These are phyloP conservation scores for Phytophthora constricta DNA, from an alignment of 352 stramenopile genomes.

Conservation along the genomic window DNA sequence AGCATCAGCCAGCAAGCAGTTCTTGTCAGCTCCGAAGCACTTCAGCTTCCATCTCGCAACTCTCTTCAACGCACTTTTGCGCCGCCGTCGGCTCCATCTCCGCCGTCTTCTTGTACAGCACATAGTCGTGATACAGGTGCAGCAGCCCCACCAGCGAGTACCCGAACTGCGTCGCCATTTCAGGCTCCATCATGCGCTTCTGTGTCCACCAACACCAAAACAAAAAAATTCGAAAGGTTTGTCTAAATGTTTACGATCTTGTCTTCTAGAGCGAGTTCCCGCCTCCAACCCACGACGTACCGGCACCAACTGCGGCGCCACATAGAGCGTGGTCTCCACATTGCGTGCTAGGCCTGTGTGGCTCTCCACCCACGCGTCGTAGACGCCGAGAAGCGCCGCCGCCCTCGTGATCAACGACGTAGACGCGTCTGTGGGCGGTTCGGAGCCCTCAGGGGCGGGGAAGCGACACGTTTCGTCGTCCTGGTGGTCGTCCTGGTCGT, in stretches of 20 bases:
- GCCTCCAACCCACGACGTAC: slow-evolving; percentile 34
- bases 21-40: no score
- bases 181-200: slow-evolving; percentile 64
- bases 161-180: slow-evolving; percentile 74
- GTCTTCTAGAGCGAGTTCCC: neutral
- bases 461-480: slow-evolving; percentile 3
- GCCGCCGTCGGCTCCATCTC: slow-evolving; percentile 24
- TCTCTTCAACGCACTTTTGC: slow-evolving; percentile 36
- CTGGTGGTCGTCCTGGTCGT: slow-evolving; percentile 15
- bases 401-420: slow-evolving; percentile 12
- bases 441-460: neutral
- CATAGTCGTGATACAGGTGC: slow-evolving; percentile 84
- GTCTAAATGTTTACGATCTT: neutral
- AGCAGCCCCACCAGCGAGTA: slow-evolving; percentile 83
- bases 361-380: slow-evolving; percentile 73
- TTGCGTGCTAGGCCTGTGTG: slow-evolving; percentile 73
- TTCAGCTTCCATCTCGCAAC: neutral
- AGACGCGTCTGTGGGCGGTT: neutral
- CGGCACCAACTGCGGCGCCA: slow-evolving; percentile 80
- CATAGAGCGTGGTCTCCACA: slow-evolving; percentile 80
- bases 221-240: neutral
- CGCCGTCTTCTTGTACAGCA: slow-evolving; percentile 70
- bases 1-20: no score
- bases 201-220: slow-evolving; percentile 14
- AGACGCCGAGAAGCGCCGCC: slow-evolving; percentile 40